Base-by-base conservation (phyloP, 2,329 filamentous ascomycete species). In the Esteya vermicola region DNA sequence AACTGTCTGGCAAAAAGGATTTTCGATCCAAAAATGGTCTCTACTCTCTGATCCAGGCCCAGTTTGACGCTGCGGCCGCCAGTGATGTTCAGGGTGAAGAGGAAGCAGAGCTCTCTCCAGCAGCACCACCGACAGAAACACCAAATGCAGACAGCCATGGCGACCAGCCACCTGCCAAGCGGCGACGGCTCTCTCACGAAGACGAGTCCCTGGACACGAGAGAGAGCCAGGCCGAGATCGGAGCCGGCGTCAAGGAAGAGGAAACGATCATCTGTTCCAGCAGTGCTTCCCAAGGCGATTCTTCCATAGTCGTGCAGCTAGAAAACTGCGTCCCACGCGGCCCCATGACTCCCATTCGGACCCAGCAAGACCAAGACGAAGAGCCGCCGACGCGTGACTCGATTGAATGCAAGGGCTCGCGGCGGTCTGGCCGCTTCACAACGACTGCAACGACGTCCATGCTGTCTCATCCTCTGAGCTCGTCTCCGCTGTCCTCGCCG, bases 21-120 rank as follows among this genome's bases (percentile, higher is more conserved):
- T 83, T 83, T 47, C 77, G 78, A 31, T 82, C 78, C 2, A 72
- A 81, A 51, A 75, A 83, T 54, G 79, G 79, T 2, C 66, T 84
- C 1, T 84, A 84, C 56, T 78, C 78, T 10, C 61, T 83, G 35
- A 81, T 84, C 13, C 78, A 82, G 55, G 68, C 74, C 14, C 74
- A 79, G 48, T 78, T 77, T 49, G 72, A 80, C 45, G 64, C 68
- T 28, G 66, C 66, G 37, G 59, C 63, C 12, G 6, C 48, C 16
- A 32, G 13, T 14, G 19, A 19, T 9, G 21, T 25, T 21, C 33
- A 37, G 2, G n/a, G 10, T 10, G n/a, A 33, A 19, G 36, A 37
- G 4, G 30, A 40, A 18, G 6, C 21, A n/a, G 18, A 34, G 19
- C 30, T n/a, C n/a, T n/a, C n/a, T n/a, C n/a, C n/a, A n/a, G n/a